Evolutionary conservation across 2,329 filamentous ascomycete genomes (phyloP).

Genomic region (Coniochaeta pulveracea): DNA sequence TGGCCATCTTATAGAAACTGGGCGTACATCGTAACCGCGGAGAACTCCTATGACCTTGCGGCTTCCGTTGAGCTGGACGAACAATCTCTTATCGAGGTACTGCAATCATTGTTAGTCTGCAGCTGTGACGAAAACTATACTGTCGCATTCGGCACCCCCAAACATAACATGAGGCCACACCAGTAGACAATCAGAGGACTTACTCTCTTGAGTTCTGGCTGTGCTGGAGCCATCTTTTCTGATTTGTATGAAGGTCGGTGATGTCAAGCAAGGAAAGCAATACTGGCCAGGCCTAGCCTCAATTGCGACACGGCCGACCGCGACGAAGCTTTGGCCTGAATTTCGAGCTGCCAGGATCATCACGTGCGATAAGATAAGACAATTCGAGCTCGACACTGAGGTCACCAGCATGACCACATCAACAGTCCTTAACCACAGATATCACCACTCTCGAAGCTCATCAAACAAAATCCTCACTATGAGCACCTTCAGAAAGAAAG

Average conservation of each 20-base stretch:
- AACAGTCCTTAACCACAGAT: background rate
- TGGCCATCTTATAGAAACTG: background rate
- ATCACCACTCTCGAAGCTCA: background rate
- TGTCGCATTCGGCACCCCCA: too few relatives aligned
- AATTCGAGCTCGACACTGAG: background rate
- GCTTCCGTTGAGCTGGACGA: slow-evolving; percentile 95
- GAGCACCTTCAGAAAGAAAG: slow-evolving; percentile 55
- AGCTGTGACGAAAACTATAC: background rate
- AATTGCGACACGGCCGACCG: slow-evolving; percentile 3
- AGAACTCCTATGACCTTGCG: slow-evolving; percentile 93
- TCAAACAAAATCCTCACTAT: slow-evolving; percentile 27
- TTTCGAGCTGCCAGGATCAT: slow-evolving; percentile 17
- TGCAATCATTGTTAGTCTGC: slow-evolving; percentile 24
- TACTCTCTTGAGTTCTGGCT: slow-evolving; percentile 98
- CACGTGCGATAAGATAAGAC: slow-evolving; percentile 40
- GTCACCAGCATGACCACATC: background rate
- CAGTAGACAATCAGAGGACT: slow-evolving; percentile 3
- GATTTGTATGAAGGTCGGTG: background rate
- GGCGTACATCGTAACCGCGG: slow-evolving; percentile 84
- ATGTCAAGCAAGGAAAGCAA: background rate
- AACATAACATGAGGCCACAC: too few relatives aligned
- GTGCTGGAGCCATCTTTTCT: slow-evolving; percentile 85
- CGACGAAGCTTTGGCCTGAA: slow-evolving; percentile 7
- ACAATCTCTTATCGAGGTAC: slow-evolving; percentile 99
- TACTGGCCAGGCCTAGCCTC: background rate